Percentiles rank a stretch among this genome's conserved stretches.
Conservation (phyloP, 257 asterid genomes). For the Verbena officinalis region DNA sequence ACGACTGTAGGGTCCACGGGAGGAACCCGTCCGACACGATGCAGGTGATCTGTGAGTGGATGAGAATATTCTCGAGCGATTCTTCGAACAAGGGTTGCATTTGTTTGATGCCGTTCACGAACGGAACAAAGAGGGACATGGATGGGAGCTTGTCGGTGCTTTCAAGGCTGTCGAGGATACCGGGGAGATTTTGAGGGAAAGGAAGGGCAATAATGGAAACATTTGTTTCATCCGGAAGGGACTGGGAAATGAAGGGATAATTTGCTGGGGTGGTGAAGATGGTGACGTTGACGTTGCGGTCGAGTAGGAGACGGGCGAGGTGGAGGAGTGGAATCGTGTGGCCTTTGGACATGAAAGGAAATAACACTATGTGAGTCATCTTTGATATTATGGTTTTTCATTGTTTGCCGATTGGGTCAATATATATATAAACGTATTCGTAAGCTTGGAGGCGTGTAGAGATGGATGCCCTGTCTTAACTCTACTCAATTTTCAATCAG, state of each 20-base stretch:
- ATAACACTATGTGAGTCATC: conserved; percentile 52
- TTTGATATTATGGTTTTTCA: too few relatives aligned
- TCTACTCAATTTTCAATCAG: too few relatives aligned
- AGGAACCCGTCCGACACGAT: conserved; percentile 73
- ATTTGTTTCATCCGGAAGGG: conserved; percentile 25
- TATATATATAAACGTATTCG: too few relatives aligned
- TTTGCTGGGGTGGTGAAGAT: conserved; percentile 71
- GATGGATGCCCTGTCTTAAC: too few relatives aligned
- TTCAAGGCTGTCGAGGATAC: conserved; percentile 50
- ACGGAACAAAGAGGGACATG: conserved; percentile 48
- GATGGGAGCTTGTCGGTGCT: conserved; percentile 74
- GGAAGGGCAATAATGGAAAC: conserved; percentile 50
- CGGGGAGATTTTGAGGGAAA: conserved; percentile 53
- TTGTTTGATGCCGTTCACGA: conserved; percentile 39
- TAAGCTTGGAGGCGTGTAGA: too few relatives aligned
- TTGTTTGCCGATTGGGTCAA: too few relatives aligned
- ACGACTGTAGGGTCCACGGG: conserved; percentile 61
- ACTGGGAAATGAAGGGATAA: conserved; percentile 51
- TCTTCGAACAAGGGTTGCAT: conserved; percentile 64
- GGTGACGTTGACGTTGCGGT: conserved; percentile 45
- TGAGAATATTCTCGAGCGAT: conserved; percentile 28
- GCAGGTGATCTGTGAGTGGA: conserved; percentile 33
- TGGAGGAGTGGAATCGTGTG: conserved; percentile 75
- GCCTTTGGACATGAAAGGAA: conserved; percentile 91
- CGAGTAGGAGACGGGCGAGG: conserved; percentile 52